These are phyloP conservation scores for Friedmanniomyces simplex DNA, from an alignment of 495 filamentous ascomycete species.

Conservation along the genomic window DNA sequence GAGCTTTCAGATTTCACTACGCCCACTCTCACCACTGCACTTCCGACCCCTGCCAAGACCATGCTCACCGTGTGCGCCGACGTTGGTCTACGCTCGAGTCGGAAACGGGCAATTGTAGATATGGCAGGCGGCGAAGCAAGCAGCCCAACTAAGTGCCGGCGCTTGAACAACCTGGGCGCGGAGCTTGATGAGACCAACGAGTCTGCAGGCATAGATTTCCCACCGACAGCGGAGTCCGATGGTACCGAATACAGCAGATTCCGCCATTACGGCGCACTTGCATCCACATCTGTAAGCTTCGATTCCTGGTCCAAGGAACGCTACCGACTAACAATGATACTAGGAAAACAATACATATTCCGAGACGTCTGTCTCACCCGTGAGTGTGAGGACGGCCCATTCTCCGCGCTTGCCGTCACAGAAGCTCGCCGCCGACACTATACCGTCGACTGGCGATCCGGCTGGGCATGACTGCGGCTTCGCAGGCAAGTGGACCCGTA, in stretches of 20 bases:
- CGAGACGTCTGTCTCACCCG: background rate
- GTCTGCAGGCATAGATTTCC: background rate
- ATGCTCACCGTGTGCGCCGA: too few relatives aligned
- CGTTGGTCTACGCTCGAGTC: background rate
- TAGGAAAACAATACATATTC: background rate
- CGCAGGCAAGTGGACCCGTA: background rate
- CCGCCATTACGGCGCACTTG: background rate
- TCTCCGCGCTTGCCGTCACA: background rate
- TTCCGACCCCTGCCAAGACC: too few relatives aligned
- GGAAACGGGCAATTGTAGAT: background rate
- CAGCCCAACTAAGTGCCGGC: background rate
- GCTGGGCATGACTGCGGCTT: background rate
- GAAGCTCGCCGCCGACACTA: background rate
- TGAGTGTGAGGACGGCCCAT: background rate
- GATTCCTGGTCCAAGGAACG: background rate
- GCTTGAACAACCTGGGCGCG: background rate
- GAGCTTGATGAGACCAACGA: background rate
- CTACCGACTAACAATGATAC: background rate
- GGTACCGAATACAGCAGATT: background rate
- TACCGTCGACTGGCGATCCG: background rate
- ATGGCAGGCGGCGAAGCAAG: background rate
- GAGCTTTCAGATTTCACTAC: background rate
- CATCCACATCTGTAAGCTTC: background rate
- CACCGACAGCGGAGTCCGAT: background rate
- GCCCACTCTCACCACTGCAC: background rate